phyloP scores from a whole-genome alignment of 768 basidiomycete species.

The Mycena alexandri region DNA sequence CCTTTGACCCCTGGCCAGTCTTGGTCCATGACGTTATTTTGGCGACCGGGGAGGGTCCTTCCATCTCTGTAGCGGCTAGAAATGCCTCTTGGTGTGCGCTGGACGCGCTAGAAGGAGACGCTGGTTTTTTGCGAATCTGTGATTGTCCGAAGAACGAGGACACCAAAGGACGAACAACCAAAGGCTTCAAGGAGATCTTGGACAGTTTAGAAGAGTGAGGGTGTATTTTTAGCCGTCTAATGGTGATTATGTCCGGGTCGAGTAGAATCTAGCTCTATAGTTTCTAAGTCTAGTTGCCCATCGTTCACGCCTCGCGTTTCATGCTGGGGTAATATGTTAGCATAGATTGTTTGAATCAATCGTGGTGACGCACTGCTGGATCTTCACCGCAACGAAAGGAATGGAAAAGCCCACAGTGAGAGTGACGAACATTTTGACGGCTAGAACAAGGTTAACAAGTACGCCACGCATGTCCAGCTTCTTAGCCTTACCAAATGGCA shows the following conservation, averaged over 20 bases:
- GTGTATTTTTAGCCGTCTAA: conserved; percentile 29
- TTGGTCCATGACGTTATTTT: conserved; percentile 75
- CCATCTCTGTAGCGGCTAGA: conserved; percentile 68
- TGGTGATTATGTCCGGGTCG: neutral
- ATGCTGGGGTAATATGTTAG: conserved; percentile 4
- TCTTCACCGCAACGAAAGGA: conserved; percentile 72
- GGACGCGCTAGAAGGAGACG: conserved; percentile 75
- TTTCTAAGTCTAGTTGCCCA: conserved; percentile 27
- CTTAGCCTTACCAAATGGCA: conserved; percentile 33
- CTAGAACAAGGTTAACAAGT: conserved; percentile 37
- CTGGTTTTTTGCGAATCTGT: conserved; percentile 71
- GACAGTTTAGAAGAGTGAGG: conserved; percentile 43
- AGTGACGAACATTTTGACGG: conserved; percentile 59
- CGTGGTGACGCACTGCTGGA: conserved; percentile 70
- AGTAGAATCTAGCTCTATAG: conserved; percentile 36
- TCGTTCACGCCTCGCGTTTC: conserved; percentile 26
- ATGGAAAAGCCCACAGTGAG: conserved; percentile 72
- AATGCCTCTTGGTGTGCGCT: conserved; percentile 74
- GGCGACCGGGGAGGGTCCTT: conserved; percentile 67
- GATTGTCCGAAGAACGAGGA: conserved; percentile 68
- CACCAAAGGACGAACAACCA: conserved; percentile 51
- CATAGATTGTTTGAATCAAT: conserved; percentile 9
- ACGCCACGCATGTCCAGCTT: conserved; percentile 11
- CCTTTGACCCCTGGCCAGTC: conserved; percentile 55
- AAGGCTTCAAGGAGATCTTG: conserved; percentile 46